Conservation (phyloP, 2,329 filamentous ascomycete genomes). For the Colletotrichum musae region DNA sequence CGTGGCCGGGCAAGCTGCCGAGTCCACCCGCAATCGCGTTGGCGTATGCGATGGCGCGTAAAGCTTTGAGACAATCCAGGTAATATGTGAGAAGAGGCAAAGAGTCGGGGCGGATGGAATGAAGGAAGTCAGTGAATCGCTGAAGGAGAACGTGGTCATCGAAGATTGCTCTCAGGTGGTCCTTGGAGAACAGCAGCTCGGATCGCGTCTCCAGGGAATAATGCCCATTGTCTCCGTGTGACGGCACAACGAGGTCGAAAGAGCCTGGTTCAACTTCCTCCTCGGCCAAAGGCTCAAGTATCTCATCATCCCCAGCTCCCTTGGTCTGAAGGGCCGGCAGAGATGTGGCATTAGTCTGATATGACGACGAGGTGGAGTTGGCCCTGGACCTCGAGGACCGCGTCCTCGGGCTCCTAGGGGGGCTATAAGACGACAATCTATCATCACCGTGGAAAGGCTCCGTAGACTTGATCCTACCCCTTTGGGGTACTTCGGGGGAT, state of each 20-base stretch:
- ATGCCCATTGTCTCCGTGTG: conserved; percentile 42
- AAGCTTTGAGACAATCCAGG: conserved; percentile 78
- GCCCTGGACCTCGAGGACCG: conserved; percentile 47
- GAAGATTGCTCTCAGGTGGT: conserved; percentile 77
- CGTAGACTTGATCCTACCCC: conserved; percentile 35
- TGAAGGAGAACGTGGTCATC: conserved; percentile 73
- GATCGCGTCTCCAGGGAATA: conserved; percentile 75
- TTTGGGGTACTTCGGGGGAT: conserved; percentile 4
- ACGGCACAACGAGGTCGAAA: conserved; percentile 52
- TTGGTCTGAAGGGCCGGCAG: conserved; percentile 44
- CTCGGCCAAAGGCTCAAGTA: conserved; percentile 52
- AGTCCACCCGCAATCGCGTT: conserved; percentile 77
- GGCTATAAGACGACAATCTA: conserved; percentile 44
- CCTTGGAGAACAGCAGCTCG: conserved; percentile 75
- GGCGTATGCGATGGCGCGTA: conserved; percentile 79
- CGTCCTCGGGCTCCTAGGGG: conserved; percentile 46
- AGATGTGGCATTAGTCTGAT: conserved; percentile 45
- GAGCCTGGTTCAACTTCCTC: conserved; percentile 56
- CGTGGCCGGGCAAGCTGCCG: conserved; percentile 67
- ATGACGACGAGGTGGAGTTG: conserved; percentile 48
- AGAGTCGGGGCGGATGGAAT: conserved; percentile 71
- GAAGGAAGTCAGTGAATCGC: conserved; percentile 78
- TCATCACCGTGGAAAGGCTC: conserved; percentile 42
- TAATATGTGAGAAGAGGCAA: conserved; percentile 79
- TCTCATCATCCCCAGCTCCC: conserved; percentile 45